These are phyloP conservation scores for Suhomyces maxii DNA, from an alignment of 1,139 yeast species.

Conservation along the genomic window DNA sequence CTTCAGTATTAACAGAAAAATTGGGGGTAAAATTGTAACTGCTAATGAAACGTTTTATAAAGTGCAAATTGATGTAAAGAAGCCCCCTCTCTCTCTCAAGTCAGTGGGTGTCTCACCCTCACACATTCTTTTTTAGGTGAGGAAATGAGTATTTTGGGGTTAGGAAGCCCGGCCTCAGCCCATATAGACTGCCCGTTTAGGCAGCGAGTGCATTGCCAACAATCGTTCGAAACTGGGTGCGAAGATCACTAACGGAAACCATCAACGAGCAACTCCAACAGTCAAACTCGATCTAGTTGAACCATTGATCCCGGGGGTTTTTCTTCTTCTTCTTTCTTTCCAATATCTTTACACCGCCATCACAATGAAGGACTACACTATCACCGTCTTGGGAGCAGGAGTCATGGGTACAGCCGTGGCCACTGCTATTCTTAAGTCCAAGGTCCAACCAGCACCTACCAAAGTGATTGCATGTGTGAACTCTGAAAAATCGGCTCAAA, in stretches of 20 bases:
- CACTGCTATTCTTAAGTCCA: conserved; percentile 63
- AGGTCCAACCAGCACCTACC: conserved; percentile 60
- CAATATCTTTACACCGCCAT: too few species aligned
- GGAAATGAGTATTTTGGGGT: not conserved
- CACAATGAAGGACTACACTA: conserved; percentile 59
- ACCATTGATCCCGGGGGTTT: too few species aligned
- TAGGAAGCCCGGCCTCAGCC: not conserved
- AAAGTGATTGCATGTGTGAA: conserved; percentile 77
- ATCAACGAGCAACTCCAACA: too few species aligned
- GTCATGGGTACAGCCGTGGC: conserved; percentile 97
- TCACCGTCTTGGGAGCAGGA: conserved; percentile 89
- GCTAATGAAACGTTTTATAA: too few species aligned
- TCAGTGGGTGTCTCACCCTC: not conserved
- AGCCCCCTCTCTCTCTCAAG: not conserved
- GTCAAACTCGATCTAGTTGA: too few species aligned
- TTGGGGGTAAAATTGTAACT: too few species aligned
- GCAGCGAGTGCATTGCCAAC: not conserved
- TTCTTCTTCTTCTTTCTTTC: too few species aligned
- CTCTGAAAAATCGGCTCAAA: conserved; percentile 50
- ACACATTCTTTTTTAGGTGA: not conserved
- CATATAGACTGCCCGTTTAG: not conserved
- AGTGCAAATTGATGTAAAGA: too few species aligned
- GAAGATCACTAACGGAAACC: not conserved
- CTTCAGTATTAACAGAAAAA: too few species aligned
- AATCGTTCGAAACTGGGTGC: not conserved